A percentile compares a stretch with the other conserved stretches of the same genome.
Evolutionary conservation across 177 flowering plant genomes (phyloP).

Genomic region (Vitis hybrid): DNA sequence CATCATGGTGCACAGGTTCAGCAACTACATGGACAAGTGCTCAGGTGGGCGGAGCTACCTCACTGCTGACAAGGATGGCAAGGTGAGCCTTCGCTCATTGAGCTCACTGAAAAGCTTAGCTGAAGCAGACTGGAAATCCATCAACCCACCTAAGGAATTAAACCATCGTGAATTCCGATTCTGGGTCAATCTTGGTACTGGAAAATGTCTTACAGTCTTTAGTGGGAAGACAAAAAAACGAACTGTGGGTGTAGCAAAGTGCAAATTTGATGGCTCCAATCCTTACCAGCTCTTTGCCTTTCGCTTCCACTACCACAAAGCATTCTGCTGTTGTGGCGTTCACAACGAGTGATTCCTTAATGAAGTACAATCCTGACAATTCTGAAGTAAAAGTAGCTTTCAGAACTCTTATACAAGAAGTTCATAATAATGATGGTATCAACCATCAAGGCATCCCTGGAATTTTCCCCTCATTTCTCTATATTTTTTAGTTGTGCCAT

Average conservation of each 20-base stretch:
- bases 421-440: not conserved
- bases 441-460: not conserved
- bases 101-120: slow-evolving; percentile 36
- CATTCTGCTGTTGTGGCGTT: slow-evolving; percentile 59
- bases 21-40: slow-evolving; percentile 72
- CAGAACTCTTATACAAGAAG: not conserved
- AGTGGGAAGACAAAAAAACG: slow-evolving; percentile 31
- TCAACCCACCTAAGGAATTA: slow-evolving; percentile 40
- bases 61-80: slow-evolving; percentile 48
- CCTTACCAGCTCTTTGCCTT: slow-evolving; percentile 63
- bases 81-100: slow-evolving; percentile 47
- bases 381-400: not conserved
- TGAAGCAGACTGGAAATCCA: slow-evolving; percentile 68
- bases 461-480: no score
- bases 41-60: slow-evolving; percentile 50
- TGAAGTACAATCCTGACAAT: not conserved
- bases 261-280: slow-evolving; percentile 63
- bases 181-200: slow-evolving; percentile 47
- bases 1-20: slow-evolving; percentile 37
- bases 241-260: slow-evolving; percentile 44
- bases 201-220: slow-evolving; percentile 58
- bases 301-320: slow-evolving; percentile 62
- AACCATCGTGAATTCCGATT: slow-evolving; percentile 49
- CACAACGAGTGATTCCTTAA: slow-evolving; percentile 31
- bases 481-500: no score